Conservation (phyloP, 1,139 yeast species). For the Meyerozyma sp. region DNA sequence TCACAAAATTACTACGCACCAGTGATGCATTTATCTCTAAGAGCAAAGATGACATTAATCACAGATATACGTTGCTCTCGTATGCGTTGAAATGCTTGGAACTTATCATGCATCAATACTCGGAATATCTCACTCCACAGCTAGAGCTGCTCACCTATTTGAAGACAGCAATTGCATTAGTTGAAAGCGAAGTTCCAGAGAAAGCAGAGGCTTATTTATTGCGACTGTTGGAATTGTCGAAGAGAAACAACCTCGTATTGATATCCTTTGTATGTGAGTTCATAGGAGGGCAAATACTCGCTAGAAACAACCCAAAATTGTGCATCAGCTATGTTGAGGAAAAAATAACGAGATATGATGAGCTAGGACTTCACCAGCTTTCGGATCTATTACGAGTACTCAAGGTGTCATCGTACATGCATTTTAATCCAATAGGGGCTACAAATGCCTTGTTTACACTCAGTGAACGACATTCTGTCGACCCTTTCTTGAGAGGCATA, state of each 20-base stretch:
- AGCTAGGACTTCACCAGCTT: background rate
- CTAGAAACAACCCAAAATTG: background rate
- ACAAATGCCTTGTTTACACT: background rate
- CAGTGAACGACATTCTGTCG: background rate
- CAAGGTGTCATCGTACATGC: background rate
- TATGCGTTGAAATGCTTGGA: background rate
- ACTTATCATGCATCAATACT: background rate
- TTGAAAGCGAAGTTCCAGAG: background rate
- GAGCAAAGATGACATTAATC: background rate
- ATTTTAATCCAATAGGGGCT: background rate
- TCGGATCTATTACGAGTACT: background rate
- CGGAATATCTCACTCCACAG: background rate
- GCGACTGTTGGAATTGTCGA: background rate
- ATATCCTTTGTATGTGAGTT: background rate
- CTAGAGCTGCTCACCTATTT: background rate
- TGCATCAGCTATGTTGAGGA: background rate
- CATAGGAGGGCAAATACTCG: background rate
- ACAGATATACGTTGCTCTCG: background rate
- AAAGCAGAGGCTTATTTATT: slow-evolving; percentile 2
- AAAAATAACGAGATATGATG: slow-evolving; percentile 1
- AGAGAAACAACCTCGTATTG: background rate
- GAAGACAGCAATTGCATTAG: background rate
- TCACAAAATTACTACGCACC: background rate
- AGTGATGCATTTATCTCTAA: background rate
- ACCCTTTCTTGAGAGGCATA: background rate